Conservation (phyloP, 2,329 filamentous ascomycete genomes). For the Epichloe gansuensis region DNA sequence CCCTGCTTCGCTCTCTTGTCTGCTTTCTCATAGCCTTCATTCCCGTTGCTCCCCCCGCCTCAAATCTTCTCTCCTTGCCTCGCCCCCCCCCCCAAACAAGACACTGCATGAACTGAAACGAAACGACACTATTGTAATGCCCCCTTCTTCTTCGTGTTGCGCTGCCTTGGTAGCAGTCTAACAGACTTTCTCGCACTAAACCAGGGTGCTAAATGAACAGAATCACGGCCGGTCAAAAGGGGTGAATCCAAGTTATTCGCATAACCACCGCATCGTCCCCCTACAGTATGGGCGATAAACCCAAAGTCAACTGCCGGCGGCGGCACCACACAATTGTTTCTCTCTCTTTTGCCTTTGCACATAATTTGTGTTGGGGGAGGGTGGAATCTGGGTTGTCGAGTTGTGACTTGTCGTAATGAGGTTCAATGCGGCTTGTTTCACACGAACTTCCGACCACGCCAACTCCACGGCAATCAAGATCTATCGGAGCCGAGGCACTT, state of each 20-base stretch:
- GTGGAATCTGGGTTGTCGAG: too few species aligned
- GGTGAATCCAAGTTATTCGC: constrained; percentile 1
- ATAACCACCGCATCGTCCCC: not conserved
- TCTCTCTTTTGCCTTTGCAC: not conserved
- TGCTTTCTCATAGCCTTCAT: not conserved
- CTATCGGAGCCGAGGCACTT: not conserved
- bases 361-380: too few species aligned
- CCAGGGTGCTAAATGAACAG: constrained; percentile 8
- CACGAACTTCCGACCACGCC: not conserved
- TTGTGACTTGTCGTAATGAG: not conserved
- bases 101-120: not conserved
- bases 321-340: not conserved
- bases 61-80: not conserved
- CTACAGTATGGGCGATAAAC: not conserved
- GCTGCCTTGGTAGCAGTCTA: constrained; percentile 1
- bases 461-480: not conserved
- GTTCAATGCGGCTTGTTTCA: not conserved
- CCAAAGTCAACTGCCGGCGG: not conserved
- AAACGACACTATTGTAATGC: too few species aligned
- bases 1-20: not conserved
- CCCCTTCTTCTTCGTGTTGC: not conserved
- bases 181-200: not conserved
- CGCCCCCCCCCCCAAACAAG: not conserved
- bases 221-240: constrained; percentile 2
- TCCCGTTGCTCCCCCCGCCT: not conserved